These are phyloP conservation scores for Holtermannia corniformis DNA, from an alignment of 768 basidiomycete genomes.

Conservation along the genomic window DNA sequence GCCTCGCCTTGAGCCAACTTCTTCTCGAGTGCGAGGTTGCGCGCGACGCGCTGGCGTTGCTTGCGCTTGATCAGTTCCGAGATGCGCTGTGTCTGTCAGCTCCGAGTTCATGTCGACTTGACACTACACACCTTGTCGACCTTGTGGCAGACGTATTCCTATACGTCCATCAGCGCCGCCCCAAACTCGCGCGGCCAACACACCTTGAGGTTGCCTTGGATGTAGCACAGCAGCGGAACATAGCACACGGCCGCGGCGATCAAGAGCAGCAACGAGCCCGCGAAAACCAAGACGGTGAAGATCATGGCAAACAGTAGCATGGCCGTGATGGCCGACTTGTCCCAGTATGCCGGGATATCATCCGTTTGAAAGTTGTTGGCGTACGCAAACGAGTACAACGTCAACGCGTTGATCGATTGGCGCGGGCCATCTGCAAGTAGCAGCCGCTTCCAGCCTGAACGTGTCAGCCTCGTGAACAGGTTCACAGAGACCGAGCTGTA, in stretches of 20 bases:
- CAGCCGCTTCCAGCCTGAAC: slow-evolving; percentile 75
- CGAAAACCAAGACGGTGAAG: slow-evolving; percentile 81
- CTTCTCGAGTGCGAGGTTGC: slow-evolving; percentile 70
- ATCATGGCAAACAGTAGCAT: slow-evolving; percentile 78
- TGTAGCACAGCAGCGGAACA: slow-evolving; percentile 87
- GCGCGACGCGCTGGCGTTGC: slow-evolving; percentile 71
- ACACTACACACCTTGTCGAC: slow-evolving; percentile 80
- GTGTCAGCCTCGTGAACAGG: background rate
- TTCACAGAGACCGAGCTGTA: slow-evolving; percentile 27
- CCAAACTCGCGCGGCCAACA: slow-evolving; percentile 7
- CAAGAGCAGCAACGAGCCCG: slow-evolving; percentile 69
- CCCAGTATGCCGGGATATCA: slow-evolving; percentile 45
- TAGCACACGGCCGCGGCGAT: slow-evolving; percentile 79
- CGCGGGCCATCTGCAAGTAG: slow-evolving; percentile 90
- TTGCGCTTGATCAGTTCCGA: slow-evolving; percentile 84
- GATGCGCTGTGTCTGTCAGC: slow-evolving; percentile 59
- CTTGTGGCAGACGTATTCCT: slow-evolving; percentile 98
- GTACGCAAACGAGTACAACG: slow-evolving; percentile 82
- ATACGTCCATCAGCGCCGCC: background rate
- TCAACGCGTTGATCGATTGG: slow-evolving; percentile 93
- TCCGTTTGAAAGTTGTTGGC: slow-evolving; percentile 65
- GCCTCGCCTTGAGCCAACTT: slow-evolving; percentile 87
- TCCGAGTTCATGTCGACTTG: slow-evolving; percentile 2
- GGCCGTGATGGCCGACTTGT: slow-evolving; percentile 61
- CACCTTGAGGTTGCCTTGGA: slow-evolving; percentile 94